Base-by-base conservation (phyloP, 345 rosid species). In the Trapa bicornis region DNA sequence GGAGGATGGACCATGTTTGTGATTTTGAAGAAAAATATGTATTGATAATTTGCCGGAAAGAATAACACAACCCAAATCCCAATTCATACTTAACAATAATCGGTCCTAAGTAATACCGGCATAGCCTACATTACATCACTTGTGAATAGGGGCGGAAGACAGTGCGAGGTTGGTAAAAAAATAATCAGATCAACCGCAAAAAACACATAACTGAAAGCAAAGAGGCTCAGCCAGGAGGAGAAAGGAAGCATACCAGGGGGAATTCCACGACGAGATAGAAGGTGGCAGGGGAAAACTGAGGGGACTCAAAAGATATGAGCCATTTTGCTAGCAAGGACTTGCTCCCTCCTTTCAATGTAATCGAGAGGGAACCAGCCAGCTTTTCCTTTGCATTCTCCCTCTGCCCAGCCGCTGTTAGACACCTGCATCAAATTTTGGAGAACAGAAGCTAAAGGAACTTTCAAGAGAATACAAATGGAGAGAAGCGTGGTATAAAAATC, bases 361-460 rank as follows among this genome's bases (percentile, higher is more conserved):
- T 84, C 88, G 37, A 77, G 87, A 29, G 97, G 97, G 75, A 93
- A 93, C 98, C 95, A 90, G 73, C 96, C 97, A n/a, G 97, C 97
- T 78, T 82, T 88, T 37, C 98, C 97, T 80, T 86, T 88, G 80
- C 96, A 90, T 77, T 93, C 98, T 65, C 98, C 98, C 77, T 93
- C 98, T 2, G 97, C 98, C 98, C 98, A 93, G 33, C 96, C 97
- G 65, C 80, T 87, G 70, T 82, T 90, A 29, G 82, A 83, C 60
- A 93, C 98, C 97, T 90, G 83, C 47, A 39, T 52, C 41, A 62
- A 50, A 36, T 22, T 7, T 17, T 14, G 54, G 36, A 56, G 33
- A 71, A 65, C 22, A 15, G 66, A 69, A 43, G 43, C 5, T 33
- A 39, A 47, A 15, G 22, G 32, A 12, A 41, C 38, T 43, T 29